phyloP scores from a whole-genome alignment of 495 filamentous ascomycete species.

The Aspergillus incahuasiensis region DNA sequence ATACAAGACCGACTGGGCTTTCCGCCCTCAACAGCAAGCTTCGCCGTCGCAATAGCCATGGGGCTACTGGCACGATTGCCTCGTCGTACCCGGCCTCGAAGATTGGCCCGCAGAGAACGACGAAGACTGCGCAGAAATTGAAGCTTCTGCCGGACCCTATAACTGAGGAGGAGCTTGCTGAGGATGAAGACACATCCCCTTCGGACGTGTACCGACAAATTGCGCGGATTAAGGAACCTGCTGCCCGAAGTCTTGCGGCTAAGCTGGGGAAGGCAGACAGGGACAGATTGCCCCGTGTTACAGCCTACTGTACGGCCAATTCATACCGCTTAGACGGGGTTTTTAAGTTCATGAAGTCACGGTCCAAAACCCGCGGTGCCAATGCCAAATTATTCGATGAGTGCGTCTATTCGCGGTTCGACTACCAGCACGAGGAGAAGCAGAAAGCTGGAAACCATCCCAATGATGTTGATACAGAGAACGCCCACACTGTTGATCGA shows the following conservation, averaged over 20 bases:
- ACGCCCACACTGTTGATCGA: slow-evolving; percentile 30
- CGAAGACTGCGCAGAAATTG: slow-evolving; percentile 91
- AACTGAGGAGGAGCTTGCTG: slow-evolving; percentile 56
- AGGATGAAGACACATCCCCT: slow-evolving; percentile 81
- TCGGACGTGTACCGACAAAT: slow-evolving; percentile 94
- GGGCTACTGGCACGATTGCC: slow-evolving; percentile 50
- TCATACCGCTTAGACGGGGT: slow-evolving; percentile 83
- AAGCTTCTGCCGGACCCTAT: slow-evolving; percentile 91
- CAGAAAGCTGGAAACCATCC: slow-evolving; percentile 26
- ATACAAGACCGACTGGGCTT: slow-evolving; percentile 46
- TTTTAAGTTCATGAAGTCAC: slow-evolving; percentile 82
- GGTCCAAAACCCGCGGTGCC: slow-evolving; percentile 66
- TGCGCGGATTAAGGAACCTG: slow-evolving; percentile 94
- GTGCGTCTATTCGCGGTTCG: slow-evolving; percentile 91
- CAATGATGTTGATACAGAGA: slow-evolving; percentile 19
- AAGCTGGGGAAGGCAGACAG: slow-evolving; percentile 90
- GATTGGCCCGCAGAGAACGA: slow-evolving; percentile 91
- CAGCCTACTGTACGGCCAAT: slow-evolving; percentile 92
- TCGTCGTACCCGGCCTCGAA: slow-evolving; percentile 56
- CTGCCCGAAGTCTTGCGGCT: slow-evolving; percentile 87
- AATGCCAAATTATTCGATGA: slow-evolving; percentile 92
- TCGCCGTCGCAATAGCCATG: slow-evolving; percentile 76
- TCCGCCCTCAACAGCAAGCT: slow-evolving; percentile 84
- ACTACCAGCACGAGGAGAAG: slow-evolving; percentile 55
- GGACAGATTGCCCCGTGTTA: slow-evolving; percentile 80